Evolutionary conservation across 129 eudicot genomes (phyloP).

Genomic region (sunflower (Helianthus annuus)): HanXRQr2.0-SUNRISE NC_035441.2:165166111-165166610

Average conservation of each 20-base stretch:
- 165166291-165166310: neutral
- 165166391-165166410: too few species aligned
- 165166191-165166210: conserved; percentile 73
- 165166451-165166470: conserved; percentile 24
- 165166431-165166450: neutral
- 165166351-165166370: conserved; percentile 16
- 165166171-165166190: conserved; percentile 95
- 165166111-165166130: conserved; percentile 98
- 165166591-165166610: conserved; percentile 6
- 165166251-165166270: conserved; percentile 84
- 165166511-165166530: neutral
- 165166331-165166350: conserved; percentile 2
- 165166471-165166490: conserved; percentile 8
- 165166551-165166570: neutral
- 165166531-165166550: conserved; percentile 50
- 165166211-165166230: conserved; percentile 90
- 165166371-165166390: neutral
- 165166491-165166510: neutral
- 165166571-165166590: conserved; percentile 1
- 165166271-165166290: neutral
- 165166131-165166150: conserved; percentile 99
- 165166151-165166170: conserved; percentile 95
- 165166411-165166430: conserved; percentile 14
- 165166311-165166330: conserved; percentile 12
- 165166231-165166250: conserved; percentile 92